Conservation (phyloP, 2,329 filamentous ascomycete species). For the Botryotinia globosa region DNA sequence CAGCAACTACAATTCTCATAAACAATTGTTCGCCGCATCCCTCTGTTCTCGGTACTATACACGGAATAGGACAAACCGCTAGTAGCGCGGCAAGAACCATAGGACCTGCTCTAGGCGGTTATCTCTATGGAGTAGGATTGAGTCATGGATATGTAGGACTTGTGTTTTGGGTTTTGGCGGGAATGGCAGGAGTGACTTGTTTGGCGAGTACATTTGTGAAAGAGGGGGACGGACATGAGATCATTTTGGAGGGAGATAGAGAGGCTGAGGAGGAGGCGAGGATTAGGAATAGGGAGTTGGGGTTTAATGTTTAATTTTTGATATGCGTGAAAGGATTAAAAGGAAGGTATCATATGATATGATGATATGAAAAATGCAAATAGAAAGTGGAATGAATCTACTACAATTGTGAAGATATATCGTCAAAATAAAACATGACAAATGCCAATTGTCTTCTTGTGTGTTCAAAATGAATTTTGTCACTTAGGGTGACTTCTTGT, state of each 20-base stretch:
- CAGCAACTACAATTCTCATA: slow-evolving; percentile 31
- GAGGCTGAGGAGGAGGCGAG: slow-evolving; percentile 41
- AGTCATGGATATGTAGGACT: slow-evolving; percentile 54
- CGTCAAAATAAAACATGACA: not conserved
- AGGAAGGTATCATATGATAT: not conserved
- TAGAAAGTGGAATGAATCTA: not conserved
- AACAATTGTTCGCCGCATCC: slow-evolving; percentile 61
- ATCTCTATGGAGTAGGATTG: slow-evolving; percentile 58
- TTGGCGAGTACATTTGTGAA: slow-evolving; percentile 54
- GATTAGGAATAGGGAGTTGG: slow-evolving; percentile 27
- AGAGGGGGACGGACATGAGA: slow-evolving; percentile 64
- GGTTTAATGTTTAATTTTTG: slow-evolving; percentile 10
- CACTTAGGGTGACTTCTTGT: not conserved
- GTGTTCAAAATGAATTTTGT: not conserved
- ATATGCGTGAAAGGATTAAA: not conserved
- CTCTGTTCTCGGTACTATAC: slow-evolving; percentile 56
- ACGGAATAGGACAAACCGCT: slow-evolving; percentile 56
- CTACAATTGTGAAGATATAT: not conserved
- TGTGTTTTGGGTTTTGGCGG: slow-evolving; percentile 45
- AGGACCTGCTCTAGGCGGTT: slow-evolving; percentile 59
- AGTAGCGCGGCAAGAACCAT: slow-evolving; percentile 57
- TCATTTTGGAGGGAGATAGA: slow-evolving; percentile 61
- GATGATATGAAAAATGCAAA: not conserved
- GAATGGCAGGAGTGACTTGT: slow-evolving; percentile 50
- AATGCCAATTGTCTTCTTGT: too few species aligned